A percentile compares a stretch with the other conserved stretches of the same genome.
phyloP scores from a whole-genome alignment of 805 yeast genomes.

The Teunomyces gatunensis region DNA sequence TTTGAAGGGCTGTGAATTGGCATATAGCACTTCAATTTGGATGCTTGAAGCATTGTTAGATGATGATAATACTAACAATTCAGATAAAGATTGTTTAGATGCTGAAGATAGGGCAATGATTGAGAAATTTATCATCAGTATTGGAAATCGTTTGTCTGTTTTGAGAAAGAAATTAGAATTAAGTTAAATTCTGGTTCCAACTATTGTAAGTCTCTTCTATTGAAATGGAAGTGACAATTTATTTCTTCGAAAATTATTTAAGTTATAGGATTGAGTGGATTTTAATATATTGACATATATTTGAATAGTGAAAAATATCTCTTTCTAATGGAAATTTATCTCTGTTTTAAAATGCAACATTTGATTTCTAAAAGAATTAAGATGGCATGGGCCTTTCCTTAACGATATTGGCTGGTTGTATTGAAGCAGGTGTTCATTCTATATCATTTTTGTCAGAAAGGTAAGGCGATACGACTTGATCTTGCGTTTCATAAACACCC shows the following conservation, averaged over 20 bases:
- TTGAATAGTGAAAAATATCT: neutral
- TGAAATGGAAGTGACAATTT: neutral
- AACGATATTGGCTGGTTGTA: too few species aligned
- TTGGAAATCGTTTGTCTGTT: constrained; percentile 74
- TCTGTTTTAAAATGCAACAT: too few species aligned
- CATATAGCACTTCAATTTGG: constrained; percentile 92
- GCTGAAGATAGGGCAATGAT: constrained; percentile 72
- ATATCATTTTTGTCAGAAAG: too few species aligned
- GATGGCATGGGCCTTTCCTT: too few species aligned
- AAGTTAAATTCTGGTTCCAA: constrained; percentile 1
- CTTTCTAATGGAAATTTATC: too few species aligned
- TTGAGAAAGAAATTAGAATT: constrained; percentile 55
- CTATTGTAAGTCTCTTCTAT: neutral
- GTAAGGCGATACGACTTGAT: too few species aligned
- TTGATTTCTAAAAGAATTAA: too few species aligned
- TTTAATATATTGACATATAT: constrained; percentile 2
- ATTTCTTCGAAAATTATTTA: neutral
- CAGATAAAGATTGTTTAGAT: constrained; percentile 50
- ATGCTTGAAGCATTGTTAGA: constrained; percentile 87
- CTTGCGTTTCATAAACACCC: too few species aligned
- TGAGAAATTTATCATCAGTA: constrained; percentile 76
- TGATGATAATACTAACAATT: constrained; percentile 21
- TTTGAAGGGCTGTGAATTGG: constrained; percentile 73
- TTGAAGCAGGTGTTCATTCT: too few species aligned
- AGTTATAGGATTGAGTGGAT: constrained; percentile 1